Evolutionary conservation across 2,329 filamentous ascomycete genomes (phyloP).

Genomic region (Colletotrichum sp.): DNA sequence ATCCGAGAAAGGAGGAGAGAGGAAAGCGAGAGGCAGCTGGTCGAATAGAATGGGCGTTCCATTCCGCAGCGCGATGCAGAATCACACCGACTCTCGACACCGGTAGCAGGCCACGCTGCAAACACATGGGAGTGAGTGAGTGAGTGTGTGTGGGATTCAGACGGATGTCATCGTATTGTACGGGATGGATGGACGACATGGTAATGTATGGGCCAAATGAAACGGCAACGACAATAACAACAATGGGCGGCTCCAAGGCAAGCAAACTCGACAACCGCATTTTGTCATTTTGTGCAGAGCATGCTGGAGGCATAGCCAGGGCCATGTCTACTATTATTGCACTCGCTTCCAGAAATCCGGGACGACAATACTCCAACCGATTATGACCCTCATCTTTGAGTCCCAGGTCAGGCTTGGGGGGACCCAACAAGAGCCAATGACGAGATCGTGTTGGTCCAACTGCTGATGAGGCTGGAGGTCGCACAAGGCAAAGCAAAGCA

Average conservation of each 20-base stretch:
- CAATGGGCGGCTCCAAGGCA: not conserved
- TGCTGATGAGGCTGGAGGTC: not conserved
- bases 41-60: not conserved
- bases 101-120: not conserved
- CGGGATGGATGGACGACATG: not conserved
- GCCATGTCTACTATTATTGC: not conserved
- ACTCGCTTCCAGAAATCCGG: constrained; percentile 6
- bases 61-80: constrained; percentile 3
- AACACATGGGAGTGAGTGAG: not conserved
- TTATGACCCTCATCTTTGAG: not conserved
- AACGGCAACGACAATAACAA: not conserved
- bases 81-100: constrained; percentile 15
- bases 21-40: not conserved
- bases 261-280: not conserved
- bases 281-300: not conserved
- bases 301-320: not conserved
- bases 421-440: not conserved
- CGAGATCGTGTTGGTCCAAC: constrained; percentile 2
- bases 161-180: not conserved
- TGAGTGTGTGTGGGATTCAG: not conserved
- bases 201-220: not conserved
- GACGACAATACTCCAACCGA: constrained; percentile 6
- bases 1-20: not conserved
- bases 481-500: not conserved
- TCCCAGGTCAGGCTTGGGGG: not conserved